Base-by-base conservation (phyloP, 306 rosid species). In the Acacia confusa region DNA sequence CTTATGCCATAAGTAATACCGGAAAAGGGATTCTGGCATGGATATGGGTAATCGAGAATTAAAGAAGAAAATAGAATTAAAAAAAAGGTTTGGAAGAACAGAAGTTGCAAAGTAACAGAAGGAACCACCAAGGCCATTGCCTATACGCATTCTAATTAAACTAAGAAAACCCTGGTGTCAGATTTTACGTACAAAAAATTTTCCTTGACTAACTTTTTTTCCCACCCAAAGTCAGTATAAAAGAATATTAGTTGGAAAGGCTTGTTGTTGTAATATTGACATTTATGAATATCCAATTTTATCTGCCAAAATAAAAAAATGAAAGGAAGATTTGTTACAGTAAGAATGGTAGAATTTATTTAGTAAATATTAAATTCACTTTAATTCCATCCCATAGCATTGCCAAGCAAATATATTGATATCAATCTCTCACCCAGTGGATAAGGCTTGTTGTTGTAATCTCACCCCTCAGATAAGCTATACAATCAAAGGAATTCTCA, bases 201-300 rank as follows among this genome's bases (percentile, higher is more conserved):
- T 43, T 50, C 74, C 17, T 66, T 22, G 25, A 55, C 36, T 61
- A 61, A 61, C 44, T 52, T 76, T 65, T 61, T 34, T 28, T 4
- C 40, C 76, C 77, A 14, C 13, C 30, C 79, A 75, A 34, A 30
- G 44, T 50, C 11, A 20, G 50, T 20, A 53, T 52, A 78, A 58
- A 47, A 76, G 44, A 9, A 4, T 19, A 57, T 66, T 4, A 10
- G 67, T 65, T 72, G 81, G 58, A 76, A 76, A 77, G 12, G 75
- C 22, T 76, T n/a, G n/a, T 34, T 48, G 76, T 38, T 58, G 30
- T n/a, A 72, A 60, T 47, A 79, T 19, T 58, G 40, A 76, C 72
- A 58, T 60, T 60, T 22, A 45, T 24, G 41, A 80, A 77, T 28
- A 83, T 73, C 76, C 61, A 60, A 58, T 77, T 80, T 71, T 55